A percentile compares a stretch with the other conserved stretches of the same genome.
Conservation (phyloP, 129 eudicot genomes). For the Oenanthe sinensis region DNA sequence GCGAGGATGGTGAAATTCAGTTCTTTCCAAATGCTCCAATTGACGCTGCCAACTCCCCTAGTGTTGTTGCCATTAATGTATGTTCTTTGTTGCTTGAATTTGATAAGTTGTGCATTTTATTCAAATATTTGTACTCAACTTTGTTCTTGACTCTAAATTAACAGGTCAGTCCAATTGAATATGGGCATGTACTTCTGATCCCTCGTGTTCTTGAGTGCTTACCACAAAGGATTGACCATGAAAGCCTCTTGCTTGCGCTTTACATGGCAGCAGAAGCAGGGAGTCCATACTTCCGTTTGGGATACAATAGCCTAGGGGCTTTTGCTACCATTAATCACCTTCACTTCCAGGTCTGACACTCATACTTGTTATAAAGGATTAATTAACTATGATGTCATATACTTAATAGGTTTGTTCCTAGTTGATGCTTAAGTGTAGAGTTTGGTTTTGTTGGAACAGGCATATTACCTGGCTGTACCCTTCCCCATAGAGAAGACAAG, state of each 20-base stretch:
- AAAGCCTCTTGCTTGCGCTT: conserved; percentile 94
- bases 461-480: conserved; percentile 67
- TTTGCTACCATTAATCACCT: conserved; percentile 99
- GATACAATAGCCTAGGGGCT: conserved; percentile 98
- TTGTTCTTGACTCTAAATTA: conserved; percentile 2
- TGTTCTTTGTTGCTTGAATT: conserved; percentile 12
- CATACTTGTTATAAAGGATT: neutral
- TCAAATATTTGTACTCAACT: conserved; percentile 1
- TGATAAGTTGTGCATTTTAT: neutral
- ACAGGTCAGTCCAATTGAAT: conserved; percentile 99
- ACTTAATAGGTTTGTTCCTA: neutral
- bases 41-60: conserved; percentile 61
- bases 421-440: neutral
- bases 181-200: conserved; percentile 91
- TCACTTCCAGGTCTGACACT: conserved; percentile 67
- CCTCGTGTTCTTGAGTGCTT: conserved; percentile 88
- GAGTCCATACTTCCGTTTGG: conserved; percentile 87
- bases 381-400: neutral
- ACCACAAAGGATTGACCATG: conserved; percentile 86
- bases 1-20: conserved; percentile 63
- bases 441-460: conserved; percentile 33
- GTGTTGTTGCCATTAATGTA: conserved; percentile 98
- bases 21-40: conserved; percentile 79
- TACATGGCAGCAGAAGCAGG: conserved; percentile 93
- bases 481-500: conserved; percentile 94